Percentiles rank a stretch among this genome's conserved stretches.
Conservation (phyloP, 345 rosid species). For the Citrus sinensis region DVS_A1.0 CM039165.1:32721501-32722000, state of each 20-base stretch:
- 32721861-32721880: conserved; percentile 29
- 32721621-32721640: conserved; percentile 11
- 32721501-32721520: not conserved
- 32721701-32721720: conserved; percentile 67
- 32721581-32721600: not conserved
- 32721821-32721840: conserved; percentile 61
- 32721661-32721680: conserved; percentile 50
- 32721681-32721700: conserved; percentile 64
- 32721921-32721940: conserved; percentile 52
- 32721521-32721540: not conserved
- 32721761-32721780: conserved; percentile 56
- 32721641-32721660: not conserved
- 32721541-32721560: not conserved
- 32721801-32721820: conserved; percentile 62
- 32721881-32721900: conserved; percentile 43
- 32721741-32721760: conserved; percentile 58
- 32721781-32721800: conserved; percentile 82
- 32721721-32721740: conserved; percentile 75
- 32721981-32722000: conserved; percentile 29
- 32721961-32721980: conserved; percentile 73
- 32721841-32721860: conserved; percentile 53
- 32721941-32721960: conserved; percentile 52
- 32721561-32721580: not conserved
- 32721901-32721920: conserved; percentile 49
- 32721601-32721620: not conserved